Percentiles rank a stretch among this genome's conserved stretches.
phyloP scores from a whole-genome alignment of 169 alveolate genomes.

The Amoebophrya sp. region DNA sequence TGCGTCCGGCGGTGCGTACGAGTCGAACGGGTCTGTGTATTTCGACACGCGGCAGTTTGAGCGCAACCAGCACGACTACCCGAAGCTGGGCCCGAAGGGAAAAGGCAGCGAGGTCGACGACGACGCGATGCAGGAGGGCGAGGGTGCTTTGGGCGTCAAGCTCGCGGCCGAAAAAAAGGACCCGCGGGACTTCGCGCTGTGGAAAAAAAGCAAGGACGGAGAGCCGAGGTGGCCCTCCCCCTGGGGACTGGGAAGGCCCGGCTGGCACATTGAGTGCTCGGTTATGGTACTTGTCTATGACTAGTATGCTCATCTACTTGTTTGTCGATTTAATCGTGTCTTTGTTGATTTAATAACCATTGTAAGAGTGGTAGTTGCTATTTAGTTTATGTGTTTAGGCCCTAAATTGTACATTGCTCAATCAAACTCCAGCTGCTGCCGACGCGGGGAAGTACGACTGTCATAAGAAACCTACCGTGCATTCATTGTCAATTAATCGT shows the following conservation, averaged over 20 bases:
- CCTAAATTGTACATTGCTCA: slow-evolving; percentile 15
- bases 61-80: neutral
- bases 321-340: neutral
- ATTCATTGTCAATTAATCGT: neutral
- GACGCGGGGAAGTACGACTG: no score
- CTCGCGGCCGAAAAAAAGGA: slow-evolving; percentile 68
- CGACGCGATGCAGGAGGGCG: slow-evolving; percentile 24
- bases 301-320: neutral
- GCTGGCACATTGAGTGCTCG: slow-evolving; percentile 99
- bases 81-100: neutral
- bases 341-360: neutral
- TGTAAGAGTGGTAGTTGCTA: no score
- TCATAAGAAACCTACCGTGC: no score
- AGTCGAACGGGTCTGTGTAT: slow-evolving; percentile 33
- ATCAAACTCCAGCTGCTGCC: no score
- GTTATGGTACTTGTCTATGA: slow-evolving; percentile 39
- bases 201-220: slow-evolving; percentile 90
- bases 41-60: slow-evolving; percentile 21
- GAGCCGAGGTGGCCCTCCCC: slow-evolving; percentile 98
- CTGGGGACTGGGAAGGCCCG: slow-evolving; percentile 98
- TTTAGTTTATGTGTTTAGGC: no score
- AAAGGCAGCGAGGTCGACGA: neutral
- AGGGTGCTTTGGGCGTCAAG: slow-evolving; percentile 27
- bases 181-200: slow-evolving; percentile 88
- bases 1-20: slow-evolving; percentile 30